Evolutionary conservation across 2,329 filamentous ascomycete genomes (phyloP).

Genomic region (Seiridium cupressi): DNA sequence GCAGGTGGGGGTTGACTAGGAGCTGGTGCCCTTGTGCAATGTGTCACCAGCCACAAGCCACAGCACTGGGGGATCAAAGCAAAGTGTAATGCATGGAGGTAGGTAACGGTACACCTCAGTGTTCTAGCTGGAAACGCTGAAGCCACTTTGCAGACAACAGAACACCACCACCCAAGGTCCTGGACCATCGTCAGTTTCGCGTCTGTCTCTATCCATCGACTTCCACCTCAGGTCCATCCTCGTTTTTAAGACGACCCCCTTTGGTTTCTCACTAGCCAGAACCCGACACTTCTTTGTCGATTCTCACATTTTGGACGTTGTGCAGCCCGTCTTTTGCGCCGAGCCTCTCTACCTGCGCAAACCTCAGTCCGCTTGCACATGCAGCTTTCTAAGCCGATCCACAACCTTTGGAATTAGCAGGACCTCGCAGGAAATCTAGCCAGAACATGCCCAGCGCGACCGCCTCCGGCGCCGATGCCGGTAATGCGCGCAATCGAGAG

Average conservation of each 20-base stretch:
- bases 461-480: slow-evolving; percentile 52
- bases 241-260: no score
- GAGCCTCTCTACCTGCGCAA: no score
- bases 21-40: not conserved
- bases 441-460: slow-evolving; percentile 46
- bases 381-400: not conserved
- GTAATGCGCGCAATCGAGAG: slow-evolving; percentile 50
- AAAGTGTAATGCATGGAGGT: no score
- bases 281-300: no score
- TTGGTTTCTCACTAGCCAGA: no score
- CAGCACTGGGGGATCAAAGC: not conserved
- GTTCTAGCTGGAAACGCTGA: not conserved
- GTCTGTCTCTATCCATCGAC: not conserved
- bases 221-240: not conserved
- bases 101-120: no score
- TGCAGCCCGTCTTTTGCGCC: no score
- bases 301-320: no score
- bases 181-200: not conserved
- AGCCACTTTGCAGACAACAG: slow-evolving; percentile 7
- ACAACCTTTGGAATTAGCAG: not conserved
- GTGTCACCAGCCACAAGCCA: not conserved
- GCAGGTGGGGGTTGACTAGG: not conserved
- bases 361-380: not conserved
- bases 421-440: not conserved
- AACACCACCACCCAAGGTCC: not conserved